Evolutionary conservation across 495 filamentous ascomycete species (phyloP).

Genomic region (Bombardia bombarda): DNA sequence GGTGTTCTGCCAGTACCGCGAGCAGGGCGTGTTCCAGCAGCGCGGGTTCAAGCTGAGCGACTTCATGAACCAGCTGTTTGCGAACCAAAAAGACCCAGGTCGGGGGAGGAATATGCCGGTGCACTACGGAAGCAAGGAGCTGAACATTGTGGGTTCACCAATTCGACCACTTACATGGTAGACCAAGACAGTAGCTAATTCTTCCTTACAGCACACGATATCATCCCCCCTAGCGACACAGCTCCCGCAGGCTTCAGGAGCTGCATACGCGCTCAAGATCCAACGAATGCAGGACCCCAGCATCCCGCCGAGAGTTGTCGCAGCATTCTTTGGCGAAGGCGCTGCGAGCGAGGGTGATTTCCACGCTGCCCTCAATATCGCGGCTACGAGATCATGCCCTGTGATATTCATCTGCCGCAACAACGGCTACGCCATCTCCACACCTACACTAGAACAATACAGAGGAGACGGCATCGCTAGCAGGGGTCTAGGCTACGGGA

Average conservation of each 20-base stretch:
- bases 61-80: conserved; percentile 94
- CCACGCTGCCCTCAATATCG: conserved; percentile 93
- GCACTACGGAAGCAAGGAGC: conserved; percentile 78
- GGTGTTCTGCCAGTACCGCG: conserved; percentile 90
- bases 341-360: conserved; percentile 97
- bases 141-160: conserved; percentile 66
- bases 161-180: too few species aligned
- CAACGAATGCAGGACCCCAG: conserved; percentile 65
- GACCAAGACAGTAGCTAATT: conserved; percentile 7
- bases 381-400: conserved; percentile 85
- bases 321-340: conserved; percentile 96
- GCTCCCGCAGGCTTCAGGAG: conserved; percentile 88
- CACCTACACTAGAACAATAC: conserved; percentile 92
- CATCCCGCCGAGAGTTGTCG: conserved; percentile 59
- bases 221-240: conserved; percentile 92
- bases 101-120: conserved; percentile 95
- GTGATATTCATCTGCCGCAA: conserved; percentile 95
- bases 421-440: conserved; percentile 95
- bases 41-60: conserved; percentile 78
- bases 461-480: conserved; percentile 95
- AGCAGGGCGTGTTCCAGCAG: conserved; percentile 83
- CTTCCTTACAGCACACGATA: conserved; percentile 64
- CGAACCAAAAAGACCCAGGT: conserved; percentile 75
- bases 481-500: conserved; percentile 90
- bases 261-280: conserved; percentile 90